A percentile compares a stretch with the other conserved stretches of the same genome.
Evolutionary conservation across 805 yeast species (phyloP).

Genomic region (Candida ovalis): DNA sequence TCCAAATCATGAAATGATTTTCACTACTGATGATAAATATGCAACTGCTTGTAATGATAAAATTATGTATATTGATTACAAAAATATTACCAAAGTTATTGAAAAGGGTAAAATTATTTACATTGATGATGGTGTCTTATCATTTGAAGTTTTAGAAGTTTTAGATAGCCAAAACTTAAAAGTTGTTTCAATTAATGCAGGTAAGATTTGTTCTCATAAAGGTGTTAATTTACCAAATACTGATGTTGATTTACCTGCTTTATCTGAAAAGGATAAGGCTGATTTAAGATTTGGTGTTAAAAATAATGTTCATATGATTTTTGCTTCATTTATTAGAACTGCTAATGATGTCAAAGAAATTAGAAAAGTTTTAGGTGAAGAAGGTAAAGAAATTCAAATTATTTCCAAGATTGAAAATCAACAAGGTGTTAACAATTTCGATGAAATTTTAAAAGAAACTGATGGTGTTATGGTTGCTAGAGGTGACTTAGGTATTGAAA

Average conservation of each 20-base stretch:
- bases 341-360: slow-evolving; percentile 87
- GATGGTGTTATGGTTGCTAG: slow-evolving; percentile 99
- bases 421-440: slow-evolving; percentile 99
- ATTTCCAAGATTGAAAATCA: slow-evolving; percentile 98
- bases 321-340: slow-evolving; percentile 96
- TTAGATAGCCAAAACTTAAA: slow-evolving; percentile 76
- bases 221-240: slow-evolving; percentile 99
- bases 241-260: slow-evolving; percentile 97
- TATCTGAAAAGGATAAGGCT: slow-evolving; percentile 91
- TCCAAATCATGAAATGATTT: slow-evolving; percentile 85
- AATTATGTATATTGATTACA: slow-evolving; percentile 88
- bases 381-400: slow-evolving; percentile 93
- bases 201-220: slow-evolving; percentile 95
- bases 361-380: slow-evolving; percentile 94
- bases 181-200: slow-evolving; percentile 89
- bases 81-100: slow-evolving; percentile 94
- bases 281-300: slow-evolving; percentile 95
- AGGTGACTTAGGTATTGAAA: slow-evolving; percentile 99
- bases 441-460: slow-evolving; percentile 88
- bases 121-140: slow-evolving; percentile 96
- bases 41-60: slow-evolving; percentile 69
- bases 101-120: slow-evolving; percentile 84
- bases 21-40: slow-evolving; percentile 86
- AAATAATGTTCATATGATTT: slow-evolving; percentile 96
- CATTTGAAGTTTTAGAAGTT: slow-evolving; percentile 87